Conservation (phyloP, 371 early-diverging fungal genomes). For the Mucor velutinosus region DNA sequence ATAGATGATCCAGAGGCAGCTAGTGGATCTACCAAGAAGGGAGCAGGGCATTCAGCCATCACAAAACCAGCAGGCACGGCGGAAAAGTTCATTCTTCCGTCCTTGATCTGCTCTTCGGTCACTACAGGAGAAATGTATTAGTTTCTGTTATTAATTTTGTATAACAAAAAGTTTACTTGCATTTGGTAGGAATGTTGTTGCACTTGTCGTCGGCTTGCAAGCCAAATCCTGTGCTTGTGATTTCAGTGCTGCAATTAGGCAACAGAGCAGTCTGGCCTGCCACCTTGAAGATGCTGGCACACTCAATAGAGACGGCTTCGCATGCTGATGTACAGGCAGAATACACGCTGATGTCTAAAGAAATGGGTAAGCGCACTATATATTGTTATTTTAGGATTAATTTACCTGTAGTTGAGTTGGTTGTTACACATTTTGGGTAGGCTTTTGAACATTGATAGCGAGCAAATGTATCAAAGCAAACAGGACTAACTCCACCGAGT, state of each 20-base stretch:
- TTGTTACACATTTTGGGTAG: constrained; percentile 27
- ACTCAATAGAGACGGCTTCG: constrained; percentile 3
- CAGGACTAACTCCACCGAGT: constrained; percentile 14
- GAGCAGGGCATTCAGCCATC: constrained; percentile 21
- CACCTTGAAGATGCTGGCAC: constrained; percentile 12
- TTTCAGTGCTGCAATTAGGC: constrained; percentile 18
- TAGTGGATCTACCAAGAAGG: constrained; percentile 23
- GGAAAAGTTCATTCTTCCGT: constrained; percentile 14
- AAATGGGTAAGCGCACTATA: background rate
- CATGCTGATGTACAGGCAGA: constrained; percentile 23
- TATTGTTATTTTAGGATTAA: background rate
- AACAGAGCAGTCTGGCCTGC: constrained; percentile 1
- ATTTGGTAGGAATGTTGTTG: constrained; percentile 22
- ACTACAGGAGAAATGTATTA: constrained; percentile 6
- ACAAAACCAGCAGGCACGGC: constrained; percentile 20
- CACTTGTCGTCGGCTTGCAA: constrained; percentile 21
- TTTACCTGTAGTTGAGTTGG: constrained; percentile 16
- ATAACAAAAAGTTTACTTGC: constrained; percentile 8
- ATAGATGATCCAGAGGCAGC: constrained; percentile 2
- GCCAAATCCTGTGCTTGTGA: background rate
- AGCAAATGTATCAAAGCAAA: constrained; percentile 21
- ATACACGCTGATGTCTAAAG: constrained; percentile 9
- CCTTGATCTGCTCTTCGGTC: constrained; percentile 14
- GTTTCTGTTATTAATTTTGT: constrained; percentile 3
- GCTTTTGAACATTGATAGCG: constrained; percentile 26